phyloP scores from a whole-genome alignment of 805 yeast genomes.

The Candida sphagnicola region DNA sequence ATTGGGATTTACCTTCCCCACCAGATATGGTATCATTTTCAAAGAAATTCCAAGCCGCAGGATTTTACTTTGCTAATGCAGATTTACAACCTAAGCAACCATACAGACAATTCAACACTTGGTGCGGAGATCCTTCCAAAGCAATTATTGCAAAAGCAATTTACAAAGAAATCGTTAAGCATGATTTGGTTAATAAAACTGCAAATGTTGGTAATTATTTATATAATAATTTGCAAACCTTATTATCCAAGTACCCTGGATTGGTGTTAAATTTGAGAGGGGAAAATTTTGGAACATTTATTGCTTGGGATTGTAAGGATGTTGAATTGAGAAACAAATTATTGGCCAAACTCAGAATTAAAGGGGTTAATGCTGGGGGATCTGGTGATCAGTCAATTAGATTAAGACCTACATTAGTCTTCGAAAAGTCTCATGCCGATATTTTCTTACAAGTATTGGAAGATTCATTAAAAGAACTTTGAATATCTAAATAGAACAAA shows the following conservation, averaged over 20 bases:
- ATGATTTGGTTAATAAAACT: conserved; percentile 47
- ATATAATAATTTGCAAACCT: conserved; percentile 35
- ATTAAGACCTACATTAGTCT: conserved; percentile 62
- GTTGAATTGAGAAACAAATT: conserved; percentile 44
- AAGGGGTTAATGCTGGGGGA: conserved; percentile 66
- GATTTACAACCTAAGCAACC: conserved; percentile 56
- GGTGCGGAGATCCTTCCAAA: conserved; percentile 76
- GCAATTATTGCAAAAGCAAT: conserved; percentile 61
- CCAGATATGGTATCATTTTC: conserved; percentile 71
- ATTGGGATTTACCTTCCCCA: conserved; percentile 56
- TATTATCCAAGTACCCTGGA: conserved; percentile 39
- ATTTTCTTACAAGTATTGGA: conserved; percentile 45
- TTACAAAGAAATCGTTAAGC: conserved; percentile 48
- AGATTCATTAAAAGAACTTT: conserved; percentile 16
- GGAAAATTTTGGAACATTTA: conserved; percentile 58
- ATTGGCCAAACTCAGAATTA: conserved; percentile 40
- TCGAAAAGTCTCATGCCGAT: conserved; percentile 60
- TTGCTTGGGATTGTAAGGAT: conserved; percentile 57
- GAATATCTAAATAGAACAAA: too few species aligned
- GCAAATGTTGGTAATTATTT: conserved; percentile 53
- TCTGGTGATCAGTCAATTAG: conserved; percentile 58
- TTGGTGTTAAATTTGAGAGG: conserved; percentile 54
- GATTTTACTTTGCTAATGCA: conserved; percentile 61
- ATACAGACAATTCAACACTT: conserved; percentile 71
- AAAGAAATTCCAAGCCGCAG: conserved; percentile 71